Evolutionary conservation across 2,329 filamentous ascomycete genomes (phyloP).

Genomic region (Epichloe typhina): DNA sequence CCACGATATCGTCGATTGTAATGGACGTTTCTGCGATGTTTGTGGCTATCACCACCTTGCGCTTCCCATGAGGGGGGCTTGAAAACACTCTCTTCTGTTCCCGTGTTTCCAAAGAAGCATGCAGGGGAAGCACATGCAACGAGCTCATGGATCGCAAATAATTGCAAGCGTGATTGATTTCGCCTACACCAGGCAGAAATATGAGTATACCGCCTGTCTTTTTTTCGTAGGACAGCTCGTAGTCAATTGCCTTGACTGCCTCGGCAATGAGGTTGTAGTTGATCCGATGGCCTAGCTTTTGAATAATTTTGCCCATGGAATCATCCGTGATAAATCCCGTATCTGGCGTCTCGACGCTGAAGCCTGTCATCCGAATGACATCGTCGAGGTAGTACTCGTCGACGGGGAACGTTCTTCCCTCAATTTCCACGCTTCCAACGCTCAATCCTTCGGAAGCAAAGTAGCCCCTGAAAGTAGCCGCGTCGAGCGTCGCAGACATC

Average conservation of each 20-base stretch:
- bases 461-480: slow-evolving; percentile 70
- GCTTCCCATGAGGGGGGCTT: slow-evolving; percentile 62
- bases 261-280: slow-evolving; percentile 81
- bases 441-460: slow-evolving; percentile 55
- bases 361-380: slow-evolving; percentile 67
- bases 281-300: slow-evolving; percentile 66
- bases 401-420: slow-evolving; percentile 80
- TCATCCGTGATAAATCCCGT: slow-evolving; percentile 33
- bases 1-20: slow-evolving; percentile 94
- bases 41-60: slow-evolving; percentile 88
- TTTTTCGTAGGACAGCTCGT: slow-evolving; percentile 49
- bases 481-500: slow-evolving; percentile 94
- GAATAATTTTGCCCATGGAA: slow-evolving; percentile 55
- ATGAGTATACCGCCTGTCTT: slow-evolving; percentile 77
- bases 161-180: slow-evolving; percentile 73
- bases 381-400: slow-evolving; percentile 85
- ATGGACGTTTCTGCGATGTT: slow-evolving; percentile 98
- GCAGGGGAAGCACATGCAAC: slow-evolving; percentile 72
- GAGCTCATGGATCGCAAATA: slow-evolving; percentile 47
- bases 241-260: slow-evolving; percentile 70
- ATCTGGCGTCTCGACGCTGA: slow-evolving; percentile 39
- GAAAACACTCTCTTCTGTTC: slow-evolving; percentile 85
- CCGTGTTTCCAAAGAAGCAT: slow-evolving; percentile 77
- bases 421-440: slow-evolving; percentile 75
- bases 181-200: slow-evolving; percentile 81